A percentile compares a stretch with the other conserved stretches of the same genome.
Conservation (phyloP, 768 basidiomycete genomes). For the Naematelia encephala region DNA sequence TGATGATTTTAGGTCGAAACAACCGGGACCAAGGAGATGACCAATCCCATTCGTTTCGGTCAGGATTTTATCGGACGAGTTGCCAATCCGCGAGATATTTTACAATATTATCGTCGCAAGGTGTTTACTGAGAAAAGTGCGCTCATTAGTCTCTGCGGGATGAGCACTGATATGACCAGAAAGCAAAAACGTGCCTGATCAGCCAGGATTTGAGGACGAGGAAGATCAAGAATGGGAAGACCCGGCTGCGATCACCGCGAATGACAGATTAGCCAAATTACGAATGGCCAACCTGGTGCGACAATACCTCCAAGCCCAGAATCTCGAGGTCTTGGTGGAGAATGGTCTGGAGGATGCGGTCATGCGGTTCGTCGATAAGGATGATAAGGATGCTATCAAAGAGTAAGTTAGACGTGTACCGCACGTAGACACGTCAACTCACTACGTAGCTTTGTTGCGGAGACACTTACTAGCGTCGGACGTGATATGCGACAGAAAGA, state of each 20-base stretch:
- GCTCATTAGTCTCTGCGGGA: constrained; percentile 6
- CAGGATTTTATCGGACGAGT: constrained; percentile 87
- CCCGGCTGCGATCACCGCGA: constrained; percentile 30
- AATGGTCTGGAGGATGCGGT: constrained; percentile 90
- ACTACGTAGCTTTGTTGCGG: constrained; percentile 49
- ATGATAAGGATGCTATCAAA: constrained; percentile 87
- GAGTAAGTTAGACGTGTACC: constrained; percentile 58
- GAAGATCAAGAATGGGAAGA: constrained; percentile 74
- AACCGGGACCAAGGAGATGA: constrained; percentile 82
- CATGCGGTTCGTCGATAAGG: constrained; percentile 93
- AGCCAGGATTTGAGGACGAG: constrained; percentile 58
- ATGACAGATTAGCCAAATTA: constrained; percentile 61
- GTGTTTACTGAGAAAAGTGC: constrained; percentile 54
- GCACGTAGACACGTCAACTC: not conserved
- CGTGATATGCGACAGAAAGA: constrained; percentile 39
- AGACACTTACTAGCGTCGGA: constrained; percentile 46
- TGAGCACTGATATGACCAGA: constrained; percentile 23
- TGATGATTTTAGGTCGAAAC: constrained; percentile 81
- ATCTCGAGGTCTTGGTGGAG: constrained; percentile 85
- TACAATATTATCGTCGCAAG: constrained; percentile 83
- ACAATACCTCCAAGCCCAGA: constrained; percentile 88
- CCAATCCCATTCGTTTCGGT: constrained; percentile 94
- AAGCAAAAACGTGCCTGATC: constrained; percentile 69
- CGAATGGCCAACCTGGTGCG: constrained; percentile 83
- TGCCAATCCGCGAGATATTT: constrained; percentile 90